These are phyloP conservation scores for Chrysopogon serrulatus DNA, from an alignment of 176 grass and related monocot species.

Conservation along the genomic window DNA sequence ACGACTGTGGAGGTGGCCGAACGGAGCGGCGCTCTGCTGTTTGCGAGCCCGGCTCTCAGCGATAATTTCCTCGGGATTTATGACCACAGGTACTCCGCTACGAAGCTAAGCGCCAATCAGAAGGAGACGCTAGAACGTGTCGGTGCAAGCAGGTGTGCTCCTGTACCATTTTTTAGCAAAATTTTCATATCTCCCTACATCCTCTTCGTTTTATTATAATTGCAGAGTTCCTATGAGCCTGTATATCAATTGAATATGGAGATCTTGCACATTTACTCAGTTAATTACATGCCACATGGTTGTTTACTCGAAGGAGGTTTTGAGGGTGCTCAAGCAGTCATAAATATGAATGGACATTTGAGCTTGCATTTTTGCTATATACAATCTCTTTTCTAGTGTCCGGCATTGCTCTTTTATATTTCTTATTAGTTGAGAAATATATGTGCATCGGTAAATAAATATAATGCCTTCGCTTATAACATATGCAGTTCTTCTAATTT, in stretches of 20 bases:
- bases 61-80: slow-evolving; percentile 87
- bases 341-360: neutral
- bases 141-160: slow-evolving; percentile 66
- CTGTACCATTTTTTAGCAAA: neutral
- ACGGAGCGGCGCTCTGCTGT: slow-evolving; percentile 36
- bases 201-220: neutral
- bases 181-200: neutral
- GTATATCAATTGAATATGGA: neutral
- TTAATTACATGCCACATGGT: neutral
- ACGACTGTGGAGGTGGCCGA: slow-evolving; percentile 57
- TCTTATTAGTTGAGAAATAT: neutral
- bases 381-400: neutral
- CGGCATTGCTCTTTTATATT: neutral
- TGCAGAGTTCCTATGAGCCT: neutral
- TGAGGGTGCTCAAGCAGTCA: neutral
- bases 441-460: neutral
- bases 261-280: neutral
- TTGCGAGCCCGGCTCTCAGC: slow-evolving; percentile 43
- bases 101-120: slow-evolving; percentile 52
- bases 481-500: neutral
- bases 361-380: neutral
- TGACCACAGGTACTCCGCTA: slow-evolving; percentile 45
- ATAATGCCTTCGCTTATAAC: neutral
- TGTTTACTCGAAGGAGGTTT: neutral
- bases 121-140: slow-evolving; percentile 52